Evolutionary conservation across 1,284 basidiomycete species (phyloP).

Genomic region (Cystobasidium sp.): DNA sequence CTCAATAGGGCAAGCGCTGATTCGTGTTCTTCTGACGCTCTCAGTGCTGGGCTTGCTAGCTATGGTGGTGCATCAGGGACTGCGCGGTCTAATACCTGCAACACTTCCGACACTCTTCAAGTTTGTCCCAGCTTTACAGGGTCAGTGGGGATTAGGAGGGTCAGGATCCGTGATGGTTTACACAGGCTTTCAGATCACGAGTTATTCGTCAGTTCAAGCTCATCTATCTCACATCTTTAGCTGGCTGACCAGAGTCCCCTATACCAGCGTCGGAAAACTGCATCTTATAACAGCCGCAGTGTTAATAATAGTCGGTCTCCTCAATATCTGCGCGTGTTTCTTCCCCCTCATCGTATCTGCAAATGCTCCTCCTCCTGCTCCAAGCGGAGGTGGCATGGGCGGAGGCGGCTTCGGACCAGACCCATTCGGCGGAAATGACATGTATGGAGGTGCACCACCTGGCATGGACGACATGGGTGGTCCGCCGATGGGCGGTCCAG

Average conservation of each 20-base stretch:
- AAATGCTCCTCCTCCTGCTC: neutral
- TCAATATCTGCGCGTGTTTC: slow-evolving; percentile 29
- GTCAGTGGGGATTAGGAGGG: slow-evolving; percentile 14
- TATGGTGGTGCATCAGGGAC: slow-evolving; percentile 31
- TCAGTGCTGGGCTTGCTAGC: slow-evolving; percentile 18
- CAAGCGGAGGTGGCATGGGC: no score
- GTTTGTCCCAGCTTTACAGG: slow-evolving; percentile 26
- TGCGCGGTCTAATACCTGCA: slow-evolving; percentile 16
- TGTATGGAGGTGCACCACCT: slow-evolving; percentile 1
- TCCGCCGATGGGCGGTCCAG: no score
- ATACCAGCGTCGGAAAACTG: slow-evolving; percentile 27
- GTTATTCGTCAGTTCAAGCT: slow-evolving; percentile 22
- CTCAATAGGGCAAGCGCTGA: no score
- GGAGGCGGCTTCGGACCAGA: neutral
- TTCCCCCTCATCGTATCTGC: slow-evolving; percentile 9
- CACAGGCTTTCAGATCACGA: slow-evolving; percentile 28
- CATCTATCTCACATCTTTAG: neutral
- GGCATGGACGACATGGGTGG: neutral
- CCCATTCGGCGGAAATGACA: neutral
- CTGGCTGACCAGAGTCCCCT: neutral
- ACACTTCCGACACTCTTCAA: slow-evolving; percentile 13
- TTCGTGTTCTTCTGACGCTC: no score
- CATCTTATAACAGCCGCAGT: slow-evolving; percentile 24
- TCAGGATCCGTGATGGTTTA: slow-evolving; percentile 30
- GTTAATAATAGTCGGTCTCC: slow-evolving; percentile 16